A percentile compares a stretch with the other conserved stretches of the same genome.
These are phyloP conservation scores for Irpex lacteus DNA, from an alignment of 1,284 basidiomycete species.

Conservation along the genomic window DNA sequence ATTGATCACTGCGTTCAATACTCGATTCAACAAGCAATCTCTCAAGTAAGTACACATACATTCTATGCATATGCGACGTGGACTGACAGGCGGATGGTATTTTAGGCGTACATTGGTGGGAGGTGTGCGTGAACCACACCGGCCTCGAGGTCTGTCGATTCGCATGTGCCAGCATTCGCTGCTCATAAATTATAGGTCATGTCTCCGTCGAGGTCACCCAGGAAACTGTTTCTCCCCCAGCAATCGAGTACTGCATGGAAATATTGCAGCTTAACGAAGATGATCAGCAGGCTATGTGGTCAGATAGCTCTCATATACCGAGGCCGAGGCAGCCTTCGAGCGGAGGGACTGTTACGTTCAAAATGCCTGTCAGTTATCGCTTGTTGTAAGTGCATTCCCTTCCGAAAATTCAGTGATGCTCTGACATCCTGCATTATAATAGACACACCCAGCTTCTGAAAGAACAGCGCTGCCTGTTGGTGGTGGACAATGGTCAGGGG, in stretches of 20 bases:
- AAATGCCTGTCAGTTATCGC: constrained; percentile 29
- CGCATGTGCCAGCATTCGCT: background rate
- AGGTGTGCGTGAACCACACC: too few species aligned
- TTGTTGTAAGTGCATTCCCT: constrained; percentile 34
- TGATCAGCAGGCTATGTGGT: constrained; percentile 39
- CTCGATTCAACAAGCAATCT: too few species aligned
- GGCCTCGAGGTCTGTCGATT: too few species aligned
- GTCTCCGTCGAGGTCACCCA: constrained; percentile 15
- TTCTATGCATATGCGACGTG: too few species aligned
- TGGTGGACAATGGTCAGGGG: too few species aligned
- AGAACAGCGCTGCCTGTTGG: too few species aligned
- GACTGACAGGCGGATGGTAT: too few species aligned
- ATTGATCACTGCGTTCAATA: too few species aligned
- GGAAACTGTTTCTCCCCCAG: constrained; percentile 23
- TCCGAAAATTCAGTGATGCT: constrained; percentile 7
- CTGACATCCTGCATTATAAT: too few species aligned
- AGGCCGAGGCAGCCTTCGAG: constrained; percentile 25
- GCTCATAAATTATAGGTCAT: background rate
- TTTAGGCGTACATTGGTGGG: too few species aligned
- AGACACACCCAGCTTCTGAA: too few species aligned
- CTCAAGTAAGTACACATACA: too few species aligned
- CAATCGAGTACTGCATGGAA: constrained; percentile 33
- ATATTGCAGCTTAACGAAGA: constrained; percentile 37
- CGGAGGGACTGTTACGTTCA: constrained; percentile 26
- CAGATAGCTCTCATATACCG: constrained; percentile 37